A percentile compares a stretch with the other conserved stretches of the same genome.
These are phyloP conservation scores for Debaryomyces sp. DNA, from an alignment of 1,139 yeast species.

Conservation along the genomic window DNA sequence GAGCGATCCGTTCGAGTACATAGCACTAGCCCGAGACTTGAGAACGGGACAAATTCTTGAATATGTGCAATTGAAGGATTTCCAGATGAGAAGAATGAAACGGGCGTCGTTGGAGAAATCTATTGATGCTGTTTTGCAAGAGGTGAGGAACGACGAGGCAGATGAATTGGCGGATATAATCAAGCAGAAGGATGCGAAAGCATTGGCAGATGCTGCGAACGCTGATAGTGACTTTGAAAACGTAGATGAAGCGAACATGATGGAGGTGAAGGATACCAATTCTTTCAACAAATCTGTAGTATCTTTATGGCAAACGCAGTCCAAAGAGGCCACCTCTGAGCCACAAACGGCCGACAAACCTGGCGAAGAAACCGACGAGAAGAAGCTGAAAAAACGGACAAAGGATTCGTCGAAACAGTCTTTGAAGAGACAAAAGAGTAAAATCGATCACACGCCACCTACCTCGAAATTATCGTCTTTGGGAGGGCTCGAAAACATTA, in stretches of 20 bases:
- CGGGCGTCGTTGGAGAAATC: slow-evolving; percentile 55
- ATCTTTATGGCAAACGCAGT: slow-evolving; percentile 58
- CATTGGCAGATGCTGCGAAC: slow-evolving; percentile 26
- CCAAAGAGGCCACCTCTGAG: slow-evolving; percentile 13
- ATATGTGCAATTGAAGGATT: slow-evolving; percentile 62
- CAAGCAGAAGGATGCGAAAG: slow-evolving; percentile 32
- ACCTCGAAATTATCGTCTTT: slow-evolving; percentile 63
- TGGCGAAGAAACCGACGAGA: slow-evolving; percentile 18
- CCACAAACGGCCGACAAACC: slow-evolving; percentile 2
- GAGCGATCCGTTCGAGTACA: slow-evolving; percentile 35
- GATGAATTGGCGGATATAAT: slow-evolving; percentile 40
- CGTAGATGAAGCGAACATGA: slow-evolving; percentile 48
- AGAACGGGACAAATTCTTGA: slow-evolving; percentile 51
- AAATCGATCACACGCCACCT: slow-evolving; percentile 72
- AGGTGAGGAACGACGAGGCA: slow-evolving; percentile 46
- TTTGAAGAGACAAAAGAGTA: slow-evolving; percentile 46
- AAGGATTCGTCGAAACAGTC: slow-evolving; percentile 27
- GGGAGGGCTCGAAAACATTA: slow-evolving; percentile 88
- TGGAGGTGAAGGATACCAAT: slow-evolving; percentile 64
- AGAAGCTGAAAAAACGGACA: slow-evolving; percentile 32
- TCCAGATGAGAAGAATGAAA: slow-evolving; percentile 69
- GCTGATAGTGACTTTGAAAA: slow-evolving; percentile 46
- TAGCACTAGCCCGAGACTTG: slow-evolving; percentile 65
- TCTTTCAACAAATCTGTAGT: slow-evolving; percentile 77
- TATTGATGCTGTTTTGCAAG: slow-evolving; percentile 56